Percentiles rank a stretch among this genome's conserved stretches.
Conservation (phyloP, 441 rosid species). For the Jatropha multifida region DNA sequence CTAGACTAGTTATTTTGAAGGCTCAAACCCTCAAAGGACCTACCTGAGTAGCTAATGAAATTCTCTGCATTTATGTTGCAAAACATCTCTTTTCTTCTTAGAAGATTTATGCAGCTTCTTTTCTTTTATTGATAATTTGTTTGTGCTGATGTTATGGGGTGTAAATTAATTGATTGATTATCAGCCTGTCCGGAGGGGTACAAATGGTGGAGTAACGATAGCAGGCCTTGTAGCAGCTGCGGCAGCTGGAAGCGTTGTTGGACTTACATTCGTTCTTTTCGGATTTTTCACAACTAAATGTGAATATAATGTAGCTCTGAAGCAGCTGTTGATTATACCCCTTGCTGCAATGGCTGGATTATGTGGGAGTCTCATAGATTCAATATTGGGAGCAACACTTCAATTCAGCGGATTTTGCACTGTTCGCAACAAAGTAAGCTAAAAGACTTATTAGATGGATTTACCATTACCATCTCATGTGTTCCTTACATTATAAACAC, state of each 20-base stretch:
- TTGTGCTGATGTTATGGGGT: neutral
- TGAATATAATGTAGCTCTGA: conserved; percentile 45
- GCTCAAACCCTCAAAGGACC: neutral
- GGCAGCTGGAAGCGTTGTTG: conserved; percentile 73
- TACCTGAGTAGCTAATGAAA: conserved; percentile 3
- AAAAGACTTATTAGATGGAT: neutral
- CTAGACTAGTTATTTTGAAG: neutral
- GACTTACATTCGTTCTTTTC: conserved; percentile 59
- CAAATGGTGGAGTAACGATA: conserved; percentile 88
- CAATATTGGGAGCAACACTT: conserved; percentile 83
- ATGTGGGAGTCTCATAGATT: conserved; percentile 77
- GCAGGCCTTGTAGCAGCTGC: conserved; percentile 79
- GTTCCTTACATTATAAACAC: neutral
- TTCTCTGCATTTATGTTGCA: neutral
- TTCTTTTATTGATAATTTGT: neutral
- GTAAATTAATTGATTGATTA: conserved; percentile 2
- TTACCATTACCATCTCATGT: neutral
- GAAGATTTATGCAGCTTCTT: no score
- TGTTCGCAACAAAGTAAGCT: conserved; percentile 73
- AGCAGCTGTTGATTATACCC: conserved; percentile 78
- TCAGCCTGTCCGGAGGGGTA: conserved; percentile 87
- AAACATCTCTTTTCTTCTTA: neutral
- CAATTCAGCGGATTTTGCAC: conserved; percentile 94
- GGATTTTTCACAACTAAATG: conserved; percentile 73
- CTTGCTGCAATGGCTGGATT: conserved; percentile 71